phyloP scores from a whole-genome alignment of 129 eudicot genomes.

The Kitagawia praeruptora region DNA sequence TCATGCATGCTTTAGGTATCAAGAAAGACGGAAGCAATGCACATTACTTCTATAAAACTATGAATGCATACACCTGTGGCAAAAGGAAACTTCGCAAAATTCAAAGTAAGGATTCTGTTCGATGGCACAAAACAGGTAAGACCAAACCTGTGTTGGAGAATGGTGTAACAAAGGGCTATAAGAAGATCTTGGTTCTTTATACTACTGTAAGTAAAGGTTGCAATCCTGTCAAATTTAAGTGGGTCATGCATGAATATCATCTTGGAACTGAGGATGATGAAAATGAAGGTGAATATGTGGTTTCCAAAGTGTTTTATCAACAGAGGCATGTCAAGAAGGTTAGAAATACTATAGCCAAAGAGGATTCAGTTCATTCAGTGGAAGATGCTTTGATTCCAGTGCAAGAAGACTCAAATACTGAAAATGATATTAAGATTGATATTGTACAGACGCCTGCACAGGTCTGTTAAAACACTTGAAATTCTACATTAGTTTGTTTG shows the following conservation, averaged over 20 bases:
- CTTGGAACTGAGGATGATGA: conserved; percentile 66
- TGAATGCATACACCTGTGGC: conserved; percentile 76
- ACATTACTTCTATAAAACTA: conserved; percentile 59
- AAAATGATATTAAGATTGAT: not conserved
- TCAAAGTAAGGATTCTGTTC: conserved; percentile 36
- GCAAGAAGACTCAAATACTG: conserved; percentile 40
- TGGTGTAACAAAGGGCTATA: conserved; percentile 61
- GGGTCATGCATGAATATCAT: conserved; percentile 97
- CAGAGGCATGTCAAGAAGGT: conserved; percentile 30
- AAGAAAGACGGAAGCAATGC: conserved; percentile 62
- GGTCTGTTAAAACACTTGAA: not conserved
- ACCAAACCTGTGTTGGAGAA: conserved; percentile 57
- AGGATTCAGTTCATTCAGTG: conserved; percentile 26
- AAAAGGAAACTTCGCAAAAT: conserved; percentile 74
- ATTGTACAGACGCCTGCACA: not conserved
- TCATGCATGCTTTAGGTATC: conserved; percentile 44
- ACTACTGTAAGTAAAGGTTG: conserved; percentile 33
- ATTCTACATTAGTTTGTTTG: not conserved
- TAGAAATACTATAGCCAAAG: conserved; percentile 12
- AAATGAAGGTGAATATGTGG: conserved; percentile 59
- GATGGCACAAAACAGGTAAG: conserved; percentile 95
- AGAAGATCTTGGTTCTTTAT: conserved; percentile 86
- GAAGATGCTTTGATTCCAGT: conserved; percentile 33
- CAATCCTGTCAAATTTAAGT: conserved; percentile 47
- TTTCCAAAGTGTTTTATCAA: conserved; percentile 69